A percentile compares a stretch with the other conserved stretches of the same genome.
These are phyloP conservation scores for Vanderwaltozyma verrucispora DNA, from an alignment of 805 yeast genomes.

Conservation along the genomic window DNA sequence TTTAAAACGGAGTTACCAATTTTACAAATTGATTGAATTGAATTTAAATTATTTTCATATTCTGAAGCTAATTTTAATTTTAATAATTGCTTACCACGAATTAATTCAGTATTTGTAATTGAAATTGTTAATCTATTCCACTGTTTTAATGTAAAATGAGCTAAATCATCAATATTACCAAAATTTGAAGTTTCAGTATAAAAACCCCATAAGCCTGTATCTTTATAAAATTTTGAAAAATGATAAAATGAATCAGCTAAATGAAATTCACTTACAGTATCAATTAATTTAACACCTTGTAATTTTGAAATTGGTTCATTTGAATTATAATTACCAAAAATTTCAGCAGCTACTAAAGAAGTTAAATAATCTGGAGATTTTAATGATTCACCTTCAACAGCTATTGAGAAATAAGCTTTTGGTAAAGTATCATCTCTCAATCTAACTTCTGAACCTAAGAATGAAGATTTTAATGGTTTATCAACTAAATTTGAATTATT, in stretches of 20 bases:
- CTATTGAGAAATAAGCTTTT: conserved; percentile 67
- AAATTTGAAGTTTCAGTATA: conserved; percentile 54
- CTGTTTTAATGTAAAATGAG: conserved; percentile 74
- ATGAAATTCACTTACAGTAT: conserved; percentile 60
- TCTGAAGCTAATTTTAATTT: conserved; percentile 46
- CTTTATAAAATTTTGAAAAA: conserved; percentile 63
- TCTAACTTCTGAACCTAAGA: conserved; percentile 81
- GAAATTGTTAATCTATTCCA: conserved; percentile 80
- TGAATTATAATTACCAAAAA: conserved; percentile 47
- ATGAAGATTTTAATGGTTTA: conserved; percentile 49
- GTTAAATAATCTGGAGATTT: conserved; percentile 55
- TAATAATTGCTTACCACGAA: conserved; percentile 63
- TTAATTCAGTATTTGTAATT: conserved; percentile 65
- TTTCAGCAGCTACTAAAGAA: conserved; percentile 62
- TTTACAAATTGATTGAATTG: background rate
- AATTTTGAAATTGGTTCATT: conserved; percentile 43
- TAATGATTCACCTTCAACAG: conserved; percentile 61
- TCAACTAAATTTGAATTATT: too few species aligned
- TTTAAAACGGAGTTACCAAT: conserved; percentile 2
- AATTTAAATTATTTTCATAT: background rate
- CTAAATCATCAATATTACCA: conserved; percentile 56
- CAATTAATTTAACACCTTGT: conserved; percentile 62
- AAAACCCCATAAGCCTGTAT: conserved; percentile 81
- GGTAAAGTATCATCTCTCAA: conserved; percentile 82
- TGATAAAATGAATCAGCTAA: conserved; percentile 62